Evolutionary conservation across 306 rosid genomes (phyloP).

Genomic region (Notholithocarpus densiflorus): DNA sequence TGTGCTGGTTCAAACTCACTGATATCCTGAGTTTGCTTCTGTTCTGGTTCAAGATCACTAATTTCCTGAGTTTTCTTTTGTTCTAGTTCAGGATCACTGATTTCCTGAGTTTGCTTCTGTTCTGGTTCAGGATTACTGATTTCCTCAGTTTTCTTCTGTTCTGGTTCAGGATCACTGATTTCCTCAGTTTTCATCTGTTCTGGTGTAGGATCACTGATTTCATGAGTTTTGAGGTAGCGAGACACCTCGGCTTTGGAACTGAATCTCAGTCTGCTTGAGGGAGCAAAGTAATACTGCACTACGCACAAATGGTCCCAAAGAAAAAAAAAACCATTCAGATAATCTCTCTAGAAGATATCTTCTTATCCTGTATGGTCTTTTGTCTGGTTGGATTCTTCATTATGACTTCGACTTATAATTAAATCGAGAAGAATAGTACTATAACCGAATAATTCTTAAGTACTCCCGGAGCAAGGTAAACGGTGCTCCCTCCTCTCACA

Average conservation of each 20-base stretch:
- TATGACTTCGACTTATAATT: background rate
- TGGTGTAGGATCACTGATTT: constrained; percentile 9
- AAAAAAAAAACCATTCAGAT: constrained; percentile 17
- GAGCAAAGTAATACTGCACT: constrained; percentile 61
- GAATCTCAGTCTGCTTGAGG: constrained; percentile 49
- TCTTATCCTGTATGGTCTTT: background rate
- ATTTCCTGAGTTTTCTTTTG: background rate
- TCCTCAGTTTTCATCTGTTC: constrained; percentile 18
- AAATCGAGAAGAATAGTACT: background rate
- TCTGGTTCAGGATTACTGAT: constrained; percentile 11
- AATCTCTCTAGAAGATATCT: constrained; percentile 14
- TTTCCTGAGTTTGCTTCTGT: background rate
- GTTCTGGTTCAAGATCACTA: constrained; percentile 10
- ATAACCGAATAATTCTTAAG: too few relatives aligned
- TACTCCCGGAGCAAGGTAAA: too few relatives aligned
- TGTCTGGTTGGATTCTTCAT: background rate
- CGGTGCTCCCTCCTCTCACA: too few relatives aligned
- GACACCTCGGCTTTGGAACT: constrained; percentile 58
- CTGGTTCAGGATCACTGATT: constrained; percentile 9
- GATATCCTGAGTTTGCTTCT: constrained; percentile 1
- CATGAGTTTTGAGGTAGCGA: constrained; percentile 39
- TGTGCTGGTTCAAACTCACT: constrained; percentile 1
- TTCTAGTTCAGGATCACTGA: constrained; percentile 9
- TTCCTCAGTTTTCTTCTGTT: background rate
- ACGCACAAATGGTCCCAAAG: constrained; percentile 12